phyloP scores from a whole-genome alignment of 1,284 basidiomycete genomes.

The Baeospora myosura region DNA sequence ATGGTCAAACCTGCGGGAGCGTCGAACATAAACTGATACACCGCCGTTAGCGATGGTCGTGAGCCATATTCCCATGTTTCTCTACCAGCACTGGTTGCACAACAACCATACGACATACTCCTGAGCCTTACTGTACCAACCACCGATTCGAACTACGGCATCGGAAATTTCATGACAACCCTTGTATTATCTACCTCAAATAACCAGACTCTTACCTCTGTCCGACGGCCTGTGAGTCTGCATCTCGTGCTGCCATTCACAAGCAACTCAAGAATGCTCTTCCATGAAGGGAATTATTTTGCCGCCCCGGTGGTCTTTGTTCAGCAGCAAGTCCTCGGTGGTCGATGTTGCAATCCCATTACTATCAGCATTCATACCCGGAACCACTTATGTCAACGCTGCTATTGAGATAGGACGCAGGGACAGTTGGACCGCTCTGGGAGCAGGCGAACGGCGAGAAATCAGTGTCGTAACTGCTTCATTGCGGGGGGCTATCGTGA shows the following conservation, averaged over 20 bases:
- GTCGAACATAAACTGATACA: constrained; percentile 5
- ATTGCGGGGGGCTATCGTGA: constrained; percentile 52
- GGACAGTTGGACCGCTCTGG: constrained; percentile 63
- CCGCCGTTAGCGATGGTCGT: constrained; percentile 44
- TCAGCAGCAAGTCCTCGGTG: constrained; percentile 31
- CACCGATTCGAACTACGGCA: constrained; percentile 55
- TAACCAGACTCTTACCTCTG: constrained; percentile 52
- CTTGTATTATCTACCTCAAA: constrained; percentile 47
- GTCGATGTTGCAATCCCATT: constrained; percentile 47
- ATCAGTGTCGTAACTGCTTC: constrained; percentile 55
- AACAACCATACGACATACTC: constrained; percentile 66
- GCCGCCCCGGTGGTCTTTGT: constrained; percentile 35
- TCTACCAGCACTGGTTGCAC: constrained; percentile 42
- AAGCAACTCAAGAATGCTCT: constrained; percentile 5
- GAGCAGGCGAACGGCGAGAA: constrained; percentile 61
- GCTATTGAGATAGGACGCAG: constrained; percentile 57
- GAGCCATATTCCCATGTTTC: constrained; percentile 51
- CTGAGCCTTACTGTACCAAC: constrained; percentile 60
- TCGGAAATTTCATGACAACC: constrained; percentile 76
- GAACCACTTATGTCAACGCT: constrained; percentile 42
- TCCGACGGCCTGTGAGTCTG: constrained; percentile 58
- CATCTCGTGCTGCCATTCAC: neutral
- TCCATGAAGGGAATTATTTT: constrained; percentile 50
- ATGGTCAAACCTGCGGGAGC: constrained; percentile 1
- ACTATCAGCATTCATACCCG: constrained; percentile 42